phyloP scores from a whole-genome alignment of 805 yeast genomes.

The Kodamaea sagamina region DNA sequence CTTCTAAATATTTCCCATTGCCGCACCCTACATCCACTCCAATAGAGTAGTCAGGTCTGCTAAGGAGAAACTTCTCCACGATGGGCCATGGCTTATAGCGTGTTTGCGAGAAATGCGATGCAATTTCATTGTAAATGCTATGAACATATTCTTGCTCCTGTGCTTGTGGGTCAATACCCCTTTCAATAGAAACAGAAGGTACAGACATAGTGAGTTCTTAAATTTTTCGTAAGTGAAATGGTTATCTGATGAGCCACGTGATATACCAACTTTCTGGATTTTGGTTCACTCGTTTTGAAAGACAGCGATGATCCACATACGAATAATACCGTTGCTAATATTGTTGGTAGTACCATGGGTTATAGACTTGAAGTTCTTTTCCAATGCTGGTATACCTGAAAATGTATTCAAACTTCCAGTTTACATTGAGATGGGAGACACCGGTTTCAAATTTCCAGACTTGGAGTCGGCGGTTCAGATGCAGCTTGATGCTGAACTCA shows the following conservation, averaged over 20 bases:
- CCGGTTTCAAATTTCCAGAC: conserved; percentile 65
- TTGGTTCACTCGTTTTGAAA: conserved; percentile 1
- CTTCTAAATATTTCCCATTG: conserved; percentile 84
- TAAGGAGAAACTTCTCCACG: conserved; percentile 67
- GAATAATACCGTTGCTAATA: not conserved
- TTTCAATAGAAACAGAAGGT: conserved; percentile 33
- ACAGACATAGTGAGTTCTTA: conserved; percentile 26
- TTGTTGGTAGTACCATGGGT: conserved; percentile 5
- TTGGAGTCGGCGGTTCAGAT: conserved; percentile 50
- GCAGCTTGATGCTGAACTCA: conserved; percentile 32
- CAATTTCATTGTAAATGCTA: conserved; percentile 89
- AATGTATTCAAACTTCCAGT: conserved; percentile 12
- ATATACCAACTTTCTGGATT: not conserved
- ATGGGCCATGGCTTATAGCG: conserved; percentile 98
- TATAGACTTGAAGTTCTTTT: not conserved
- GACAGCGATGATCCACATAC: not conserved
- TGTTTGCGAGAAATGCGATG: conserved; percentile 89
- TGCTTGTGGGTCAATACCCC: conserved; percentile 44
- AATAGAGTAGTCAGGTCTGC: conserved; percentile 53
- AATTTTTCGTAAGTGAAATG: not conserved
- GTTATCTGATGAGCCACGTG: conserved; percentile 5
- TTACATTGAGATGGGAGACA: conserved; percentile 31
- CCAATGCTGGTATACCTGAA: not conserved
- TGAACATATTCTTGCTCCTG: conserved; percentile 85
- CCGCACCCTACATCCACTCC: conserved; percentile 98